A percentile compares a stretch with the other conserved stretches of the same genome.
Evolutionary conservation across 2,329 filamentous ascomycete species (phyloP).

Genomic region (Exophiala viscosa): DNA sequence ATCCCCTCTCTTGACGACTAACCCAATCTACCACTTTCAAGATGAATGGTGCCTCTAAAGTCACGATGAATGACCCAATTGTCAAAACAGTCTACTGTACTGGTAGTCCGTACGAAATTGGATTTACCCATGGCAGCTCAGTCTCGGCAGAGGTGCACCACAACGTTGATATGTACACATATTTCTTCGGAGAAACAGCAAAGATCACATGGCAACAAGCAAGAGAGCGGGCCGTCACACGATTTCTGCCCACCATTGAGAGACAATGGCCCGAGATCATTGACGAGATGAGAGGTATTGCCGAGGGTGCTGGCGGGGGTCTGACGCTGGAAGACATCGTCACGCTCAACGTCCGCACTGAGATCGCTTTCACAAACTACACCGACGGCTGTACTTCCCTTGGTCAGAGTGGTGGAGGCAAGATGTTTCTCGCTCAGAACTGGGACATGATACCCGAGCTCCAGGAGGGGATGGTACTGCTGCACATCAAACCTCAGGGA

Average conservation of each 20-base stretch:
- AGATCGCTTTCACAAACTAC: constrained; percentile 11
- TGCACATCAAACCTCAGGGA: constrained; percentile 1
- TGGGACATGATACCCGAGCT: constrained; percentile 31
- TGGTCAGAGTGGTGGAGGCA: constrained; percentile 1
- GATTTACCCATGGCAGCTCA: constrained; percentile 34
- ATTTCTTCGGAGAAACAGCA: constrained; percentile 35
- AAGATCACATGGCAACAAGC: constrained; percentile 34
- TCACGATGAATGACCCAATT: neutral
- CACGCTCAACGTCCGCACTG: constrained; percentile 9
- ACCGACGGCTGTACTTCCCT: constrained; percentile 9
- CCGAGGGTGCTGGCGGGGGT: constrained; percentile 4
- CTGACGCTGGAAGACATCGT: constrained; percentile 6
- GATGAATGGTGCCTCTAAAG: neutral
- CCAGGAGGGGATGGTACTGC: constrained; percentile 9
- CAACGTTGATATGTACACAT: constrained; percentile 37
- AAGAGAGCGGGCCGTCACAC: constrained; percentile 13
- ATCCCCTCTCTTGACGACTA: no score
- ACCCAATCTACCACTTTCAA: neutral
- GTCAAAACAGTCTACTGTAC: constrained; percentile 12
- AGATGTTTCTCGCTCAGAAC: constrained; percentile 29
- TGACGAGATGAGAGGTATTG: constrained; percentile 11
- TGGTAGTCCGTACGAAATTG: constrained; percentile 33
- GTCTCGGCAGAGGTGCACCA: constrained; percentile 33
- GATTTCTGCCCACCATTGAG: constrained; percentile 4
- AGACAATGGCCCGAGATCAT: constrained; percentile 6